Base-by-base conservation (phyloP, 2,329 filamentous ascomycete genomes). In the Myriosclerotinia curreyana region DNA sequence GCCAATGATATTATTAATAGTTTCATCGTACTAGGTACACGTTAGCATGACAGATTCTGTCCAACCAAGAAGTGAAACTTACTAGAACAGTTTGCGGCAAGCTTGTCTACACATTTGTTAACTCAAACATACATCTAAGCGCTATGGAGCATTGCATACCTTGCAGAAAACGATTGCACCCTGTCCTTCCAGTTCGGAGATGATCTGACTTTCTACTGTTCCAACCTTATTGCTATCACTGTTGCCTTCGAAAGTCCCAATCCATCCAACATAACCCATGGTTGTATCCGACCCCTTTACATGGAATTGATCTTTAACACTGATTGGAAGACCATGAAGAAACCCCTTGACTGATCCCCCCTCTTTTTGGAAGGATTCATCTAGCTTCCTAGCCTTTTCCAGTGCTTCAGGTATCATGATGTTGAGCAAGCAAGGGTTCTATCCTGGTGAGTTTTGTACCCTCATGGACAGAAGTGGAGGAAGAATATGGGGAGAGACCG, bases 241-340 rank as follows among this genome's bases (percentile, higher is more conserved):
- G 34, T 78, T 74, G 60, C 81, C 84, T 72, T 86, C 74, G 66
- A 85, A 82, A 0, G 81, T 82, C 6, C 40, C 62, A 8, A 66
- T 55, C 67, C 67, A 68, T n/a, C 84, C 83, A 17, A 86, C 78
- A 69, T 87, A 88, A 7, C 84, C 85, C 78, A 87, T 87, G 42
- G 66, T 73, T 59, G 66, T 67, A 67, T 59, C 69, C 40, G 66
- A 68, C 55, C 68, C 73, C 58, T 60, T 69, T 46, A 67, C 67
- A 69, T 65, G 69, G 62, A 64, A 70, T 64, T 72, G 72, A 55
- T 77, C 75, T 62, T 77, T 77, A 14, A 77, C 66, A 31, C 71
- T 74, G 14, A 78, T 71, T 12, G 76, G 76, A n/a, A 77, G 68
- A 31, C 78, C 71, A 67, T 79, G 72, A 46, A 77, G 71, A 3